Evolutionary conservation across 768 basidiomycete species (phyloP), one percentile per base, ranked within the genome.

Genomic region (Collybia sp.): DNA sequence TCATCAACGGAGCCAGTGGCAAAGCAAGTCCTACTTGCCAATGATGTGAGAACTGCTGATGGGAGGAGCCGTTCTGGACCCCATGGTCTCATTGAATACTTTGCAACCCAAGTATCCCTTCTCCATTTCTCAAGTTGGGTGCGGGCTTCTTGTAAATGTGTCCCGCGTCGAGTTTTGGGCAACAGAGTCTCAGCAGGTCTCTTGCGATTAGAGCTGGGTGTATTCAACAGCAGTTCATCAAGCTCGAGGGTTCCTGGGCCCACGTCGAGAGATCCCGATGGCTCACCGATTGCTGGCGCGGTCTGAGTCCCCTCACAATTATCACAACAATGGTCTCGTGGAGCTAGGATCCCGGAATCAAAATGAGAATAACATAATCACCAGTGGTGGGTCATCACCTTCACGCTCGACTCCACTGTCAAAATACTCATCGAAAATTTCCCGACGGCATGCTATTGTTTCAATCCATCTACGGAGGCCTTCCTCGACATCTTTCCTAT

Each of bases 401-500:
- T 46, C 19, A 12, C 44, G 43, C 2, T 40, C 30, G 1, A 51
- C 48, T 9, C 60, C 66, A 47, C 67, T 69, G 12, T 55, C 32
- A 42, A 68, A 72, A 41, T 66, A 64, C 36, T 48, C 37, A 47
- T 68, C 58, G 0, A 57, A 19, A 1, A 68, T 40, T 11, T 60
- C 55, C 2, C 60, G 51, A 1, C 66, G 57, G 48, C 67, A 70
- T 0, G 20, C 35, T n/a, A 30, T 35, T 0, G 58, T 52, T 16
- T 55, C 53, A 17, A 69, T 62, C 56, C 61, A 69, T 20, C 43
- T 43, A 1, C 62, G 52, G 42, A 70, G 39, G 6, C 43, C 46
- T 2, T 53, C 50, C 30, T 71, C 66, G 1, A 69, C 59, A 16
- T 60, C 61, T 49, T 67, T 67, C 11, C 56, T 66, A 12, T 53